Evolutionary conservation across 2,329 filamentous ascomycete species (phyloP).

Genomic region (Talaromyces albobiverticillius): DNA sequence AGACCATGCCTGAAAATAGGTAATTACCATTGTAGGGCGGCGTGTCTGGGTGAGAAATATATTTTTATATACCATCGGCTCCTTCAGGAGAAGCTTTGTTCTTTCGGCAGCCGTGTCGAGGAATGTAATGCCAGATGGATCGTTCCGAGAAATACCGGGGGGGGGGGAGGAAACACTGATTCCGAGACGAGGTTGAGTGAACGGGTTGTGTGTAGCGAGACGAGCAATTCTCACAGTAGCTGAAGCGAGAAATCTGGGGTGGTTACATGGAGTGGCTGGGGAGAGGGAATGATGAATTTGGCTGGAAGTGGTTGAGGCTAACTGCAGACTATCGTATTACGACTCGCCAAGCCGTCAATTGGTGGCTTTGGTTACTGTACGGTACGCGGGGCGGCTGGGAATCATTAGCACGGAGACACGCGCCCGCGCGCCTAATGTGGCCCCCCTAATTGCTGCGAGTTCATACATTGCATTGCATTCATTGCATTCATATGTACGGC

Average conservation of each 20-base stretch:
- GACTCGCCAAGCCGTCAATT: too few species aligned
- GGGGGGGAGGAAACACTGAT: not conserved
- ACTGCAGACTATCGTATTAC: conserved; percentile 9
- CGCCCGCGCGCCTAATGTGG: not conserved
- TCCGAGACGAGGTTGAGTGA: not conserved
- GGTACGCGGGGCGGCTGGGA: not conserved
- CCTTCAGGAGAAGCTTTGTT: not conserved
- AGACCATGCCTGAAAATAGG: conserved; percentile 2
- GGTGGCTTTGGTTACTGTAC: too few species aligned
- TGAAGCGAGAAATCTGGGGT: not conserved
- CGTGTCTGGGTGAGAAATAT: not conserved
- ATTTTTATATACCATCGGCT: not conserved
- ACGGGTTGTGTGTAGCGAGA: not conserved
- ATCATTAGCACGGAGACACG: not conserved
- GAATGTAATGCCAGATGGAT: conserved; percentile 7
- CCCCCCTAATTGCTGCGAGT: too few species aligned
- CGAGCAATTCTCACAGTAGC: not conserved
- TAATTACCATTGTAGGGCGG: not conserved
- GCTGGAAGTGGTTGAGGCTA: too few species aligned
- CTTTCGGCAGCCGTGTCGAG: conserved; percentile 9
- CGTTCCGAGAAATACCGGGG: not conserved
- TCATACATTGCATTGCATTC: not conserved
- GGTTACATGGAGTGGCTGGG: not conserved
- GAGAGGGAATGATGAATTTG: not conserved
- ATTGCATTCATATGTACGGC: not conserved